Base-by-base conservation (phyloP, 1,284 basidiomycete genomes). In the Schizopora paradoxa region DNA sequence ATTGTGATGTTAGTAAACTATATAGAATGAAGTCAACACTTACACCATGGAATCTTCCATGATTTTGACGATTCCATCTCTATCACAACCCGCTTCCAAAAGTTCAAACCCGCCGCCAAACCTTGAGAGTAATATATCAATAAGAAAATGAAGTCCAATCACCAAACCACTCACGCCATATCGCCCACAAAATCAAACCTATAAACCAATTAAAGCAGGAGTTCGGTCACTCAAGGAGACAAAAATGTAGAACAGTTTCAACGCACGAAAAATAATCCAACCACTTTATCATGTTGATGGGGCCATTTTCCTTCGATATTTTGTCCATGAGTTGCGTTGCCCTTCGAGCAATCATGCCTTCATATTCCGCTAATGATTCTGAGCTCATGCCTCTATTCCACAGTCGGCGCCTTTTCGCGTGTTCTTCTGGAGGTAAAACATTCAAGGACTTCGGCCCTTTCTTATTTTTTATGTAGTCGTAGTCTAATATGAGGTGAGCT, bases 101-200 rank as follows among this genome's bases (percentile, higher is more conserved):
- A 63, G 43, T 36, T 61, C 56, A 14, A 58, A 56, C 13, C 58
- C 60, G 32, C 55, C 51, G 16, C 59, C 59, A 45, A 65, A 66
- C 25, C 63, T 65, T 38, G 22, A 26, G 22, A 7, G 13, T n/a
- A 4, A 35, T 45, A 18, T 10, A n/a, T 16, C 32, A 29, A 39
- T 25, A 6, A 14, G 38, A 11, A 41, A 27, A 22, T 13, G 19
- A n/a, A 16, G 19, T 40, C 18, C 16, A n/a, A n/a, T n/a, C 6
- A 25, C 4, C 21, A 31, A 33, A 29, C n/a, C 4, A 52, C 52
- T 33, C 18, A 62, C 63, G 56, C 62, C 56, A 69, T 62, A 51
- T 65, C 65, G 27, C 64, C 62, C 64, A 67, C 66, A 43, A 68
- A 61, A 47, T 70, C 68, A 43, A 62, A 63, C 6, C 66, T 66